Evolutionary conservation across 2,329 filamentous ascomycete species (phyloP), one percentile per base, ranked within the genome.

Genomic region (Botrytis tulipae): DNA sequence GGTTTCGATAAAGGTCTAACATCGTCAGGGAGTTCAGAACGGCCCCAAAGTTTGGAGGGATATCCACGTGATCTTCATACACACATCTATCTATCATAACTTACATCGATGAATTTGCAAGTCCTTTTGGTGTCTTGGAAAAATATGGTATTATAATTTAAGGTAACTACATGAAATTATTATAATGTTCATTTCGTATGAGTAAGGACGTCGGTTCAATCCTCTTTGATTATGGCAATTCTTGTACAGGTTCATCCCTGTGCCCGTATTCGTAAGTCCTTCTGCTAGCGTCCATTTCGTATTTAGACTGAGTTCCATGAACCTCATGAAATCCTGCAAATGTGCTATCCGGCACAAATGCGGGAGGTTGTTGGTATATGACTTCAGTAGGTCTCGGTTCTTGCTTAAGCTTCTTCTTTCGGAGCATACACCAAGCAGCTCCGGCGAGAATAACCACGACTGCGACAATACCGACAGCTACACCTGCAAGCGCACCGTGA

Each of bases 261-360:
- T 63, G n/a, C 44, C 61, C 40, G 37, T 63, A 63, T 63, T 63
- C 61, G 16, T 44, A 32, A 32, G 40, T 63, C 16, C 61, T 63
- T 42, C 40, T 44, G n/a, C 61, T 44, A 32, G 61, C 61, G 25
- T 63, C 61, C 61, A 63, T 44, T 63, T 63, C 61, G 40, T 63
- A 18, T 29, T 63, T 63, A 20, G 61, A 63, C 29, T 63, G 61
- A 42, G 16, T 63, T 63, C 61, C 40, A 29, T 63, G 40, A 63
- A 63, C 40, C 14, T 63, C 40, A 63, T 44, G 18, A 29, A 44
- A 63, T 44, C 40, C 61, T 32, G 61, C 61, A 63, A 63, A 63
- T 63, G 61, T 44, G n/a, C 61, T 63, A 44, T 63, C 40, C 25
- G 61, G 61, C 37, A 63, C 61, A 63, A 63, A 63, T 16, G 61